These are phyloP conservation scores for Heterobasidion irregulare DNA, from an alignment of 1,284 basidiomycete species.

Conservation along the genomic window DNA sequence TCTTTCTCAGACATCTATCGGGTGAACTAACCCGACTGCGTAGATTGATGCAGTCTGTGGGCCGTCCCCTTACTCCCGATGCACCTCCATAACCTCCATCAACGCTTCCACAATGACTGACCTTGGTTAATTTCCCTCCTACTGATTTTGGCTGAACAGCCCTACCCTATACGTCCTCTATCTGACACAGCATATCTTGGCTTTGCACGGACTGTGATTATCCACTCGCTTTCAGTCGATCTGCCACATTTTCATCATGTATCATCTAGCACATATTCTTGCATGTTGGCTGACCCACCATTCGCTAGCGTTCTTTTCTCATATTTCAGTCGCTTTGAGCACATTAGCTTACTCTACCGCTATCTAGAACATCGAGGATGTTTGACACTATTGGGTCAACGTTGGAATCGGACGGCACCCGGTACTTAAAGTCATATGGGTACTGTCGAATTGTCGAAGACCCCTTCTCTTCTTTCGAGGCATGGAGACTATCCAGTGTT, in stretches of 20 bases:
- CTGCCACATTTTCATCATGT: not conserved
- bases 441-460: not conserved
- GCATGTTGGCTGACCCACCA: not conserved
- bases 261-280: not conserved
- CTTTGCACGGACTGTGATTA: not conserved
- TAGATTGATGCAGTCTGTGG: conserved; percentile 47
- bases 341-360: too few species aligned
- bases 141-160: too few species aligned
- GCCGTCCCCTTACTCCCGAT: not conserved
- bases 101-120: not conserved
- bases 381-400: not conserved
- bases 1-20: conserved; percentile 37
- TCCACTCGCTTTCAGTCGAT: not conserved
- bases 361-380: not conserved
- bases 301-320: not conserved
- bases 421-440: not conserved
- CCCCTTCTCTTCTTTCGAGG: too few species aligned
- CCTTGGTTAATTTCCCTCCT: too few species aligned
- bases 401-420: not conserved
- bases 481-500: too few species aligned
- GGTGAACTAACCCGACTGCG: conserved; percentile 57
- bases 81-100: not conserved
- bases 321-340: not conserved
- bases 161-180: too few species aligned
- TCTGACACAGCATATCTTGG: not conserved